Conservation (phyloP, 768 basidiomycete genomes). For the Pisolithus sp. region DNA sequence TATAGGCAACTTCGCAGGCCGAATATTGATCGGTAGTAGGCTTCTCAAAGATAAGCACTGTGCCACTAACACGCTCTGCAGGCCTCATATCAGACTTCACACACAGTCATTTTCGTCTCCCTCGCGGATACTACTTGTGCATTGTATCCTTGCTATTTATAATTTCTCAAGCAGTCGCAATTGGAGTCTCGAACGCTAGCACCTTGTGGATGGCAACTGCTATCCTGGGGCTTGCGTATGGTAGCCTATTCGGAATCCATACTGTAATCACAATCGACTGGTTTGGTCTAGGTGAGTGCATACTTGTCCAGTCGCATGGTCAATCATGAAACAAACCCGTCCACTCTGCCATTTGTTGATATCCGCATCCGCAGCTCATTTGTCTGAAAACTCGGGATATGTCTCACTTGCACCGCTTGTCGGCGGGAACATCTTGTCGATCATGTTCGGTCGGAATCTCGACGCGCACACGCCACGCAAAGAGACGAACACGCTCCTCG, state of each 20-base stretch:
- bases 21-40: conserved; percentile 61
- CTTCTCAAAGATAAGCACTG: not conserved
- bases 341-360: too few species aligned
- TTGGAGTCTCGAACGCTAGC: conserved; percentile 47
- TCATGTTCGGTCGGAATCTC: conserved; percentile 75
- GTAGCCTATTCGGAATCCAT: conserved; percentile 22
- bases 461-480: conserved; percentile 53
- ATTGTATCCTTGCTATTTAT: conserved; percentile 54
- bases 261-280: too few species aligned
- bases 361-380: conserved; percentile 39
- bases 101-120: conserved; percentile 53
- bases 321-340: too few species aligned
- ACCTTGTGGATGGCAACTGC: conserved; percentile 20
- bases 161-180: conserved; percentile 60
- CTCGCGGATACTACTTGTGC: conserved; percentile 64
- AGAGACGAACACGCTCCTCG: not conserved
- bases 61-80: conserved; percentile 15
- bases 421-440: too few species aligned
- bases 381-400: conserved; percentile 84
- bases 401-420: conserved; percentile 66
- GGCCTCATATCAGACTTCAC: conserved; percentile 63
- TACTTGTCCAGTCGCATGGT: too few species aligned
- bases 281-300: too few species aligned
- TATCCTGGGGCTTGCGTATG: conserved; percentile 48
- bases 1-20: conserved; percentile 73